Percentiles rank a stretch among this genome's conserved stretches.
These are phyloP conservation scores for Lipomyces oligophaga DNA, from an alignment of 805 yeast species.

Conservation along the genomic window DNA sequence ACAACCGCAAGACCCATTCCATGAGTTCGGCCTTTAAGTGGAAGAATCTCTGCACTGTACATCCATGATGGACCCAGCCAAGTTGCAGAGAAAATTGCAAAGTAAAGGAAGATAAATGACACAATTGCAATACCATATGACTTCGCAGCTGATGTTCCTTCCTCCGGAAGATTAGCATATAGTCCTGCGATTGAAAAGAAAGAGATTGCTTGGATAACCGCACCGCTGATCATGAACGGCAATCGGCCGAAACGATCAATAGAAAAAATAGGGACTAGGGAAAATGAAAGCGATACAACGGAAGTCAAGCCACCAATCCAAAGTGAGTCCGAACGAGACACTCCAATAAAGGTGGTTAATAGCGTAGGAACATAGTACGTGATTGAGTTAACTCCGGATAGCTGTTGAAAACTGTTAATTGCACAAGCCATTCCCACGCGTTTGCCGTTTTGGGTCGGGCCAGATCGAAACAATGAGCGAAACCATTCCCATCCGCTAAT, in stretches of 20 bases:
- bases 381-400: conserved; percentile 92
- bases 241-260: conserved; percentile 20
- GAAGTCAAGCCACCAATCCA: conserved; percentile 21
- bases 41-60: conserved; percentile 32
- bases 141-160: conserved; percentile 5
- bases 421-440: conserved; percentile 44
- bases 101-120: conserved; percentile 46
- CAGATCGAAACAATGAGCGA: conserved; percentile 12
- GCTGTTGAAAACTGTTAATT: conserved; percentile 70
- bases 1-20: conserved; percentile 36
- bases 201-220: conserved; percentile 15
- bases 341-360: conserved; percentile 40
- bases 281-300: conserved; percentile 15
- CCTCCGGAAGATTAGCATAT: conserved; percentile 14
- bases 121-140: conserved; percentile 31
- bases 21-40: conserved; percentile 41
- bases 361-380: conserved; percentile 93
- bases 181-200: conserved; percentile 18
- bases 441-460: conserved; percentile 33
- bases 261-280: conserved; percentile 15
- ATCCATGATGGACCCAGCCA: conserved; percentile 49
- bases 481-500: conserved; percentile 18
- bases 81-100: conserved; percentile 46
- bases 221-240: conserved; percentile 16
- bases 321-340: conserved; percentile 15